These are phyloP conservation scores for Condylostoma magnum DNA, from an alignment of 169 alveolate species.

Conservation along the genomic window DNA sequence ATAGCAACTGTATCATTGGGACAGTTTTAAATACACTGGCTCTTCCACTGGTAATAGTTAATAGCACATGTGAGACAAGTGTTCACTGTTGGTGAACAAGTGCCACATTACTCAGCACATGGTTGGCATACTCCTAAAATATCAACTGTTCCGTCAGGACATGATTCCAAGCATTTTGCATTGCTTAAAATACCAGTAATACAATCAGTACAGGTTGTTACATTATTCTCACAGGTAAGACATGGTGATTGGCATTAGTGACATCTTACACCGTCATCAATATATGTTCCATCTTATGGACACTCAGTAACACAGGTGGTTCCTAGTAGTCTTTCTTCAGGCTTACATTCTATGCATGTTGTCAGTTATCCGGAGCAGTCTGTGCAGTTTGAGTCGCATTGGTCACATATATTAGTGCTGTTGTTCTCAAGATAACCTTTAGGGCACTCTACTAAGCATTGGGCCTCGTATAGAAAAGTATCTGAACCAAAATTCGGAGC, in stretches of 20 bases:
- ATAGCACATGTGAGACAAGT: background rate
- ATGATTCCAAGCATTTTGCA: background rate
- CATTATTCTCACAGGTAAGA: background rate
- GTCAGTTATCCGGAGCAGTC: background rate
- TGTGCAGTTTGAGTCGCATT: background rate
- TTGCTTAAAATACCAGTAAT: background rate
- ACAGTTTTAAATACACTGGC: too few species aligned
- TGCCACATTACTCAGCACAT: constrained; percentile 3
- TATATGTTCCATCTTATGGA: background rate
- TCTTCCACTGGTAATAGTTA: background rate
- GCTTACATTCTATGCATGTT: background rate
- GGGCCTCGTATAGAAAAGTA: background rate
- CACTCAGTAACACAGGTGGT: constrained; percentile 5
- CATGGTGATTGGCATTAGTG: constrained; percentile 23
- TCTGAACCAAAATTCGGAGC: constrained; percentile 12
- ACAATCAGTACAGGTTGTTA: background rate
- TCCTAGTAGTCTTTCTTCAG: background rate
- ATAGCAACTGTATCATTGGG: too few species aligned
- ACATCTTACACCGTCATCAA: background rate
- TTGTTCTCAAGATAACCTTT: background rate
- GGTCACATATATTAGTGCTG: background rate
- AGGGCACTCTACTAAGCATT: constrained; percentile 11
- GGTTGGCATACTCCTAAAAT: background rate
- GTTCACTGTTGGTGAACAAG: background rate
- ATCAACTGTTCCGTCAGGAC: constrained; percentile 15